Conservation (phyloP, 306 rosid species). For the Ormosia semicastrata region DNA sequence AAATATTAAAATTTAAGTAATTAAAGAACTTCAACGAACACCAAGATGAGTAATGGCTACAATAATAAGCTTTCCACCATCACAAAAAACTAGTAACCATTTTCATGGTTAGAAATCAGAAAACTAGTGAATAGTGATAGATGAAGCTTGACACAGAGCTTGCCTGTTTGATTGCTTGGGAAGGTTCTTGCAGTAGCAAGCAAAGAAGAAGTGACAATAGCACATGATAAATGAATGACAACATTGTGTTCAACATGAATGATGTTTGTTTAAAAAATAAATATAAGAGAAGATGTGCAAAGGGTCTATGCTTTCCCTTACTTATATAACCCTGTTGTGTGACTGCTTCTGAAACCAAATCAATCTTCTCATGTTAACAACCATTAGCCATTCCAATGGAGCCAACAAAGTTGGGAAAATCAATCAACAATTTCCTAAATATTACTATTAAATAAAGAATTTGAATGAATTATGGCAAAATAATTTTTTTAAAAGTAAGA, state of each 20-base stretch:
- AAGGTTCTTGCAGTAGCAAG: constrained; percentile 26
- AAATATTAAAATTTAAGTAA: not conserved
- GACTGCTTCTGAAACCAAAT: not conserved
- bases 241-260: constrained; percentile 28
- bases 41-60: not conserved
- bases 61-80: not conserved
- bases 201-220: constrained; percentile 33
- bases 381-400: not conserved
- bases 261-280: not conserved
- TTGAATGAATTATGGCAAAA: not conserved
- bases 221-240: not conserved
- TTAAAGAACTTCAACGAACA: not conserved
- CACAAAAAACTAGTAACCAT: not conserved
- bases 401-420: not conserved
- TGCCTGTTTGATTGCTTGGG: constrained; percentile 46
- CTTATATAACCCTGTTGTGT: not conserved
- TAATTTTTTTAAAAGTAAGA: too few species aligned
- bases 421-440: not conserved
- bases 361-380: not conserved
- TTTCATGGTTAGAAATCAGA: not conserved
- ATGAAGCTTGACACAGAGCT: not conserved
- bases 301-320: not conserved
- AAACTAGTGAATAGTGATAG: not conserved
- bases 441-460: not conserved
- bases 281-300: not conserved